Evolutionary conservation across 2,329 filamentous ascomycete genomes (phyloP).

Genomic region (Verticillium longisporum): DNA sequence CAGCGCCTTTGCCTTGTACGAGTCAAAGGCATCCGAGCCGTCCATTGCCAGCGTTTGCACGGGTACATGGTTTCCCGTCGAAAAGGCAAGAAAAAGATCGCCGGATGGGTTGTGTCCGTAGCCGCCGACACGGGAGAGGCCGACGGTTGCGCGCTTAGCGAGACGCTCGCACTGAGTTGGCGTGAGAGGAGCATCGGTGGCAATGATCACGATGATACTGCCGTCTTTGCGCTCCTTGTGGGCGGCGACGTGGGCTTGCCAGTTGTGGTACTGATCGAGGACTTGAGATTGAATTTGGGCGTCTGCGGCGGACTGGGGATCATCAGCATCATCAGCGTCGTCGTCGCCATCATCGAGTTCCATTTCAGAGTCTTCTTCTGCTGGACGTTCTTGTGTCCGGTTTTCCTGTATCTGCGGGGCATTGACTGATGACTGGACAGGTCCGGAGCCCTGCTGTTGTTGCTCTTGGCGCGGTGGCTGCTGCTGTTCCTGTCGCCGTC

Average conservation of each 20-base stretch:
- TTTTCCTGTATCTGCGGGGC: too few relatives aligned
- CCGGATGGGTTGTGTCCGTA: slow-evolving; percentile 56
- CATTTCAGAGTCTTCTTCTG: not conserved
- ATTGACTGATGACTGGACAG: too few relatives aligned
- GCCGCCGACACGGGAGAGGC: slow-evolving; percentile 53
- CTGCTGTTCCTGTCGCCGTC: not conserved
- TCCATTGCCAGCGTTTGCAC: slow-evolving; percentile 25
- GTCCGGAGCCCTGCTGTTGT: not conserved
- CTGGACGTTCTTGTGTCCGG: too few relatives aligned
- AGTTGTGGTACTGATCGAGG: not conserved
- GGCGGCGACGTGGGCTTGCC: slow-evolving; percentile 12
- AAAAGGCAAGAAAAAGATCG: slow-evolving; percentile 62
- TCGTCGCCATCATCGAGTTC: slow-evolving; percentile 1
- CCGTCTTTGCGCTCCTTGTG: slow-evolving; percentile 49
- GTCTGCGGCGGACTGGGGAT: slow-evolving; percentile 3
- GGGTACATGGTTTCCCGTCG: slow-evolving; percentile 47
- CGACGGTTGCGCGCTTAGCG: slow-evolving; percentile 54
- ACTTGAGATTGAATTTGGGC: not conserved
- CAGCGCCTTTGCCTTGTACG: slow-evolving; percentile 27
- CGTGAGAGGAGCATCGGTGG: slow-evolving; percentile 54
- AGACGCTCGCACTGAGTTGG: slow-evolving; percentile 50
- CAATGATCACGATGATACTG: slow-evolving; percentile 53
- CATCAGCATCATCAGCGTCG: slow-evolving; percentile 15
- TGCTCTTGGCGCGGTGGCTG: not conserved
- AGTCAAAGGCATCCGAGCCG: slow-evolving; percentile 29